Percentiles rank a stretch among this genome's conserved stretches.
Conservation (phyloP, 306 rosid genomes). For the Dalbergia oliveri region DNA sequence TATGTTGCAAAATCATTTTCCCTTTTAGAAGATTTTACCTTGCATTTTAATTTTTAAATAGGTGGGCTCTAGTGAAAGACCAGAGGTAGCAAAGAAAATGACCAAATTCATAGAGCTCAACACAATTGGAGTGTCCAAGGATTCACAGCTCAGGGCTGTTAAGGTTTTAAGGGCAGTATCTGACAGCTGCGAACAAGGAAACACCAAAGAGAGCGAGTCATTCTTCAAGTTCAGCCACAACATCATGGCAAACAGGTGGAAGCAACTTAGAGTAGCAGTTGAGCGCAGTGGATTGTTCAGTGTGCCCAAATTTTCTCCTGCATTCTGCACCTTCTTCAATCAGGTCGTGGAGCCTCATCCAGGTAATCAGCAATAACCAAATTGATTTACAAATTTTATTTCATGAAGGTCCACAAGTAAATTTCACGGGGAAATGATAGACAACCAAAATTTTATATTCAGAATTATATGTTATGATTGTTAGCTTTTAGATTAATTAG, state of each 20-base stretch:
- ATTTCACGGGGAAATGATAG: too few species aligned
- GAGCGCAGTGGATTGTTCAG: constrained; percentile 61
- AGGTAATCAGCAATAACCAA: constrained; percentile 50
- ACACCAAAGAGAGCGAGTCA: constrained; percentile 49
- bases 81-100: constrained; percentile 80
- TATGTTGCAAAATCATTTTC: too few species aligned
- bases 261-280: constrained; percentile 63
- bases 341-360: constrained; percentile 69
- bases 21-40: neutral
- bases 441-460: too few species aligned
- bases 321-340: constrained; percentile 69
- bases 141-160: constrained; percentile 90
- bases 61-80: constrained; percentile 95
- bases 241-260: constrained; percentile 79
- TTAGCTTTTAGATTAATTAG: too few species aligned
- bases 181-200: constrained; percentile 57
- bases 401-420: neutral
- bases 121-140: constrained; percentile 94
- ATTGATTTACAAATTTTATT: neutral
- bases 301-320: constrained; percentile 66
- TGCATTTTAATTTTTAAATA: constrained; percentile 33
- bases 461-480: too few species aligned
- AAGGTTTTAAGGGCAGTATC: constrained; percentile 71
- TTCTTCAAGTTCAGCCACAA: constrained; percentile 67
- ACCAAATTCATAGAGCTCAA: constrained; percentile 84